Base-by-base conservation (phyloP, 768 basidiomycete species). In the Termitomyces sp. region DNA sequence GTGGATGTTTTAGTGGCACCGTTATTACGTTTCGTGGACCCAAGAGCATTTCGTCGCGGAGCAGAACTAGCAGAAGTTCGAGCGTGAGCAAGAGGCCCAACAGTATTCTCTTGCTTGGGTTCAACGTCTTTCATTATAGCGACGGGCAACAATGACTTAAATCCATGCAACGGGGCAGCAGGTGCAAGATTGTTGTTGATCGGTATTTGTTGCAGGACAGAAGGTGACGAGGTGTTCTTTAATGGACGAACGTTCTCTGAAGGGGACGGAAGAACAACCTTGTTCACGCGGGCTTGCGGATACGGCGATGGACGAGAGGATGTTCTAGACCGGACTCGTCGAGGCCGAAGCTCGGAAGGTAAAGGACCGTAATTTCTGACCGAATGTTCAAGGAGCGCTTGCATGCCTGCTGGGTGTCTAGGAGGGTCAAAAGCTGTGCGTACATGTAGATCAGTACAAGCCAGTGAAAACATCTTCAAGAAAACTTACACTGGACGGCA, bases 231-330 rank as follows among this genome's bases (percentile, higher is more conserved):
- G 46, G 64, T 65, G 18, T 56, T 53, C 37, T 66, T 72, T 37
- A 63, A 29, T 45, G 63, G 47, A 1, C 69, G 60, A 12, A 54
- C 58, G 44, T 75, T 68, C 39, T 83, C 77, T 0, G 77, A 70
- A 0, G 84, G 79, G 16, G 76, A 65, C 1, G 78, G 75, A 0
- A 44, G 75, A 0, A 44, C 37, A 15, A 75, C 69, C 65, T 79
- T 84, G 39, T 73, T 69, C 12, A 74, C 65, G 15, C 85, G 78
- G 16, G 74, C 64, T 52, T 77, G 70, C 36, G 89, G 87, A 60
- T 92, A 92, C 0, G 90, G 90, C 5, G 87, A 87, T 0, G 87
- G 75, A 18, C 90, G 78, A 28, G 90, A 91, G 29, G 81, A 78
- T 0, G 85, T 89, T 15, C 88, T 80, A 1, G 86, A 87, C 36